Evolutionary conservation across 2,329 filamentous ascomycete genomes (phyloP), one percentile per base, ranked within the genome.

Genomic region (Aspergillus floridensis): DNA sequence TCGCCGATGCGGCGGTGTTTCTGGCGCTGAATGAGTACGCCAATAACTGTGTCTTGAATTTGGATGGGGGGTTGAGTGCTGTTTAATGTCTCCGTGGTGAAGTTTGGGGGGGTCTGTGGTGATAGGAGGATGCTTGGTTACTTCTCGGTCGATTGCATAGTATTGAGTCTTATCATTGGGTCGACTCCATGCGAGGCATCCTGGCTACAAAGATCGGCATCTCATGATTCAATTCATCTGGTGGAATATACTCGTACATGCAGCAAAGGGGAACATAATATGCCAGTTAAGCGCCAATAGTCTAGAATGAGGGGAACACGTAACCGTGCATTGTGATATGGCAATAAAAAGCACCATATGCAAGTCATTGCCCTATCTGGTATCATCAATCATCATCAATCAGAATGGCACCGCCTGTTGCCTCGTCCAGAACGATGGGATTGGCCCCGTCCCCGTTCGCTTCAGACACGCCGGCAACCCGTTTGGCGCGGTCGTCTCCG

Each of bases 21-120:
- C 81, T 96, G 16, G 88, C 86, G 31, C 82, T 82, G 50, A 96
- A 95, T 74, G 79, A 84, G 63, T 96, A 93, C 76, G 90, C 91
- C 58, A 93, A 93, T 73, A 96, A 96, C 65, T 95, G 91, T 73
- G 82, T 93, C 53, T 80, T 96, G 54, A 95, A 93, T 73, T 81
- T 96, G 29, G 92, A 96, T 74, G 92, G 92, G 16, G 92, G 92
- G 1, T 74, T 96, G 65, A 92, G 89, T 73, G 90, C 89, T 53
- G 67, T 22, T 22, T 22, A 4, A 22, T 22, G 22, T 22, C 22
- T 22, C 22, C 22, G 22, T 22, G 22, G 22, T 22, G 4, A 22
- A 22, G 4, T 22, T 22, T 3, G 22, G 22, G 4, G 22, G 4
- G 3, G 22, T n/a, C n/a, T 4, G 22, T 4, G 22, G 22, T 22